Conservation (phyloP, 2,329 filamentous ascomycete genomes). For the Nigrospora oryzae region DNA sequence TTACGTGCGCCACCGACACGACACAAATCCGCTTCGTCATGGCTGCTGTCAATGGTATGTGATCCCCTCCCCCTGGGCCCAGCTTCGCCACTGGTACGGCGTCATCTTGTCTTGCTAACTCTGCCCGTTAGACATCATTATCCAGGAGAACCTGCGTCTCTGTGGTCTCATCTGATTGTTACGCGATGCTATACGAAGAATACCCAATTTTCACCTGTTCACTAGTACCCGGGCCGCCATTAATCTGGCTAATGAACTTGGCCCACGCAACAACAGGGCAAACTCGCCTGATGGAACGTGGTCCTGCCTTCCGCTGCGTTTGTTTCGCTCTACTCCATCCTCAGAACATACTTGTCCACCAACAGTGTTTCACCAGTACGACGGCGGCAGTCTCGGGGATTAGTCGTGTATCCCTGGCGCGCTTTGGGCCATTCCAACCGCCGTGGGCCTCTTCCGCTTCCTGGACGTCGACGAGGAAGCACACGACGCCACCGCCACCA, state of each 20-base stretch:
- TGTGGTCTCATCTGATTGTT: constrained; percentile 84
- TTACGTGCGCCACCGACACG: constrained; percentile 97
- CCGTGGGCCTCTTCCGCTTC: no score
- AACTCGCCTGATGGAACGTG: constrained; percentile 11
- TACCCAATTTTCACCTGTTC: constrained; percentile 11
- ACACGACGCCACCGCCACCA: no score
- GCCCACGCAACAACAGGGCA: constrained; percentile 15
- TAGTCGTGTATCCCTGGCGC: no score
- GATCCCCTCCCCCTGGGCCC: not conserved
- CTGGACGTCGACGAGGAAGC: no score
- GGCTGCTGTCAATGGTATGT: constrained; percentile 94
- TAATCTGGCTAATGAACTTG: constrained; percentile 23
- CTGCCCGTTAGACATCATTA: constrained; percentile 76
- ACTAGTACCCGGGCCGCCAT: constrained; percentile 16
- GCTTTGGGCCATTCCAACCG: no score
- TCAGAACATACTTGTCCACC: not conserved
- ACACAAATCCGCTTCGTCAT: constrained; percentile 99
- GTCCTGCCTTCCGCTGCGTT: constrained; percentile 17
- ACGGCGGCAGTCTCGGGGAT: not conserved
- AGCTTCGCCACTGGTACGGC: not conserved
- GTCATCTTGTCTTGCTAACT: not conserved
- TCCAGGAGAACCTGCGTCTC: constrained; percentile 96
- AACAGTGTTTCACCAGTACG: constrained; percentile 1
- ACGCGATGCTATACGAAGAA: constrained; percentile 9
- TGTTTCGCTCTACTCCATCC: constrained; percentile 16